Evolutionary conservation across 768 basidiomycete genomes (phyloP).

Genomic region (Ephemerocybe angulata): DNA sequence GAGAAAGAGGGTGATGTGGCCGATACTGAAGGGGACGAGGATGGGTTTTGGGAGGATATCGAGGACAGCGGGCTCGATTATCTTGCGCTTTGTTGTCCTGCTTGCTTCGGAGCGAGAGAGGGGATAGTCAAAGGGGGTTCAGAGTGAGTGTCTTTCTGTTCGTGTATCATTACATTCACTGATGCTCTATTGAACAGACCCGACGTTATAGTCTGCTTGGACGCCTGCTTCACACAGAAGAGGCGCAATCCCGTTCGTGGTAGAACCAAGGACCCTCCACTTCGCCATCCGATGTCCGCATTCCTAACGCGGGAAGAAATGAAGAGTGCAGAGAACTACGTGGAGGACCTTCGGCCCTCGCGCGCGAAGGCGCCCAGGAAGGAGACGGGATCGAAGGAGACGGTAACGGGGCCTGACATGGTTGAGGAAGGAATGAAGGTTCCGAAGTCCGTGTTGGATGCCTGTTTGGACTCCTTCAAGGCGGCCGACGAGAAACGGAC

Average conservation of each 20-base stretch:
- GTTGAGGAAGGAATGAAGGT: slow-evolving; percentile 1
- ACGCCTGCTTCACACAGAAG: slow-evolving; percentile 18
- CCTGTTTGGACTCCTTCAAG: slow-evolving; percentile 10
- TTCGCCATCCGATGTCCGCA: slow-evolving; percentile 6
- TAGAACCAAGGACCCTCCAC: slow-evolving; percentile 2
- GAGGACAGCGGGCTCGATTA: not conserved
- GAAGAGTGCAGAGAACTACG: not conserved
- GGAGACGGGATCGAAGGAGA: not conserved
- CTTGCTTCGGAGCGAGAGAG: not conserved
- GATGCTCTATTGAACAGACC: not conserved
- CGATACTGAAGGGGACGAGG: no score
- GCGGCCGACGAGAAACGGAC: slow-evolving; percentile 11
- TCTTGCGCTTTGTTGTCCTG: not conserved
- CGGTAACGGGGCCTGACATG: not conserved
- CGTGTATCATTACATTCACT: not conserved
- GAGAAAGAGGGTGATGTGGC: not conserved
- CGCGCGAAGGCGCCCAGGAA: not conserved
- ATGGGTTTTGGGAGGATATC: not conserved
- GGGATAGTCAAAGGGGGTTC: not conserved
- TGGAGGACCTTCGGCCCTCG: not conserved
- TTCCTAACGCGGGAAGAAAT: slow-evolving; percentile 8
- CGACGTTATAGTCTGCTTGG: slow-evolving; percentile 13
- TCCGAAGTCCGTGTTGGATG: slow-evolving; percentile 11
- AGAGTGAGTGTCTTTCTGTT: not conserved
- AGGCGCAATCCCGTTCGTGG: not conserved